Base-by-base conservation (phyloP, 2,329 filamentous ascomycete genomes). In the Ilyonectria sp. region DNA sequence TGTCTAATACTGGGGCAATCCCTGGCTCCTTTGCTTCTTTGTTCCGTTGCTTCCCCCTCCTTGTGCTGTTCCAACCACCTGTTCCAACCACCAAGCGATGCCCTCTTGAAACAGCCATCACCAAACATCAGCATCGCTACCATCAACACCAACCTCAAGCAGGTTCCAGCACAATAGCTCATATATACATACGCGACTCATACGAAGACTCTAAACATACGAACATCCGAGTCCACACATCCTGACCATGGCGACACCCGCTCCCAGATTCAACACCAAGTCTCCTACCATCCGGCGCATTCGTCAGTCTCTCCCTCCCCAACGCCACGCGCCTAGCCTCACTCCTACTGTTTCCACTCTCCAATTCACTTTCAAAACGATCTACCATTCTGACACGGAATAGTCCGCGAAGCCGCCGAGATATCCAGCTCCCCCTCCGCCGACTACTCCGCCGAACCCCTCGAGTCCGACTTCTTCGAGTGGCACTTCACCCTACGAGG, bases 401-500 rank as follows among this genome's bases (percentile, higher is more conserved):
- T 73, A 94, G 92, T 98, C 78, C 94, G 94, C 82, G 96, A 98
- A 90, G 95, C 95, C 65, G 88, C 92, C 66, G 96, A 98, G 80
- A 89, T 99, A 63, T 91, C 93, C 68, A 87, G 86, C 65, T 88
- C 92, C 43, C 94, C 95, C 5, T 96, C 94, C 2, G 86, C 93
- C 60, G 94, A 97, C 83, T 97, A 95, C 82, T 90, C 92, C 74
- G 96, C 95, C 46, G 86, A 91, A 4, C 96, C 96, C 0, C 89
- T 95, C 69, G 95, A 98, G 78, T 86, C 90, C 35, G 94, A 98
- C 82, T 91, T 99, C 60, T 97, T 97, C 83, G 95, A 98, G 82
- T 99, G 96, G 96, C 96, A 99, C 85, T 99, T 98, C 83, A 99
- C 96, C 0, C 87, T 99, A n/a, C 90, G 92, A 58, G 96, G 96